Evolutionary conservation across 2,329 filamentous ascomycete species (phyloP).

Genomic region (Pseudogymnoascus sp.): DNA sequence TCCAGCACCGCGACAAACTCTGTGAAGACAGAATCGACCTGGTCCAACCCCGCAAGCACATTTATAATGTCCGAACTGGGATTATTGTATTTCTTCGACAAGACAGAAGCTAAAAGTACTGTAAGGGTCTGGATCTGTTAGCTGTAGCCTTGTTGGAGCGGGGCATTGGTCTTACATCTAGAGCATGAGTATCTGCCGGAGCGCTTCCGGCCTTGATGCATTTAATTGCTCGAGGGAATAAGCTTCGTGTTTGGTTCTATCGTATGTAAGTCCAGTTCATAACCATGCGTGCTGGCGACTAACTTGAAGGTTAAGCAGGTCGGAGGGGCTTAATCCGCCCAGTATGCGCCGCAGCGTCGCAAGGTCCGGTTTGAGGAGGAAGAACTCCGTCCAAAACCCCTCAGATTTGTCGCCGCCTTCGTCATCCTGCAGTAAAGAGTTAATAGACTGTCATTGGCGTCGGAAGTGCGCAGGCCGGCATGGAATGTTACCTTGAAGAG

Average conservation of each 20-base stretch:
- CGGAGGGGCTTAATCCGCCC: constrained; percentile 60
- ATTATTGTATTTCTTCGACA: constrained; percentile 88
- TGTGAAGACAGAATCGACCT: constrained; percentile 77
- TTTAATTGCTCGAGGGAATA: constrained; percentile 66
- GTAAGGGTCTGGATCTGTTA: constrained; percentile 66
- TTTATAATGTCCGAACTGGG: constrained; percentile 92
- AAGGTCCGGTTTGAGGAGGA: constrained; percentile 75
- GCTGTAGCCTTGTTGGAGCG: constrained; percentile 26
- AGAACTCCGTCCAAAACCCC: constrained; percentile 95
- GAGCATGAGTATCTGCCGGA: constrained; percentile 65
- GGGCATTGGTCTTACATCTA: constrained; percentile 58
- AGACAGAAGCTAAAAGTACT: constrained; percentile 72
- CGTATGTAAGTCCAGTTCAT: constrained; percentile 39
- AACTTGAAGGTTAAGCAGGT: constrained; percentile 67
- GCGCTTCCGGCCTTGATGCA: constrained; percentile 53
- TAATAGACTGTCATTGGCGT: constrained; percentile 9
- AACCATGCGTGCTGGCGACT: constrained; percentile 30
- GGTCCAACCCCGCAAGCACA: constrained; percentile 78
- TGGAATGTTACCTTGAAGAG: constrained; percentile 61
- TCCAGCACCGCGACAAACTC: constrained; percentile 83
- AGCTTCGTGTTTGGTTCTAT: constrained; percentile 38
- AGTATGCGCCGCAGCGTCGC: constrained; percentile 59
- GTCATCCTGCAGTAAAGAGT: constrained; percentile 44
- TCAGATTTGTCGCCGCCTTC: constrained; percentile 65
- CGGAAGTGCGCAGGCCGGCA: not conserved